Evolutionary conservation across 2,329 filamentous ascomycete genomes (phyloP).

Genomic region (Cercospora zeae-maydis): DNA sequence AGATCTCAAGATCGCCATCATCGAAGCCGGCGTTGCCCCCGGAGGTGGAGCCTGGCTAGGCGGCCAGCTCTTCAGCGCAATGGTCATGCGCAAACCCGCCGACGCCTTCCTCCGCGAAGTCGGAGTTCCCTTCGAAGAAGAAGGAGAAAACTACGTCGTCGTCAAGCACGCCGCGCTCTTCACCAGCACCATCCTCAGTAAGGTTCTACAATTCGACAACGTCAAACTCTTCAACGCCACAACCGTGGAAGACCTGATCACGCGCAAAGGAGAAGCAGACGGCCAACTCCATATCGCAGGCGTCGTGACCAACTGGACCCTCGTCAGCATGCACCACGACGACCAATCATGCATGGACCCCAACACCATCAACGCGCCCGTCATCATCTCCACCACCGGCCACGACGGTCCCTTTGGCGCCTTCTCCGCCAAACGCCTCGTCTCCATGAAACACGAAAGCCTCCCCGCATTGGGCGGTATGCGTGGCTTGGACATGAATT

Average conservation of each 20-base stretch:
- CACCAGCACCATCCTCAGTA: slow-evolving; percentile 79
- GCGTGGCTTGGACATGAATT: slow-evolving; percentile 89
- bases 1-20: slow-evolving; percentile 85
- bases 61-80: slow-evolving; percentile 89
- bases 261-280: slow-evolving; percentile 55
- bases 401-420: slow-evolving; percentile 88
- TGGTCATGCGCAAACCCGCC: slow-evolving; percentile 92
- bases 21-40: slow-evolving; percentile 83
- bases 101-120: slow-evolving; percentile 78
- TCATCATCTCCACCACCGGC: slow-evolving; percentile 85
- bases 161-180: slow-evolving; percentile 93
- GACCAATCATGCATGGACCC: slow-evolving; percentile 90
- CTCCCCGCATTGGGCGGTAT: slow-evolving; percentile 84
- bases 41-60: slow-evolving; percentile 90
- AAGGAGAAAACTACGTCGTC: slow-evolving; percentile 75
- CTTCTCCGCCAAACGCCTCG: slow-evolving; percentile 85
- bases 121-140: slow-evolving; percentile 81
- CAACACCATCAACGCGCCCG: slow-evolving; percentile 89
- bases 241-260: slow-evolving; percentile 87
- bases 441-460: slow-evolving; percentile 68
- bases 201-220: slow-evolving; percentile 80
- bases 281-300: slow-evolving; percentile 70
- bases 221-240: slow-evolving; percentile 97
- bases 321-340: slow-evolving; percentile 61
- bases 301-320: slow-evolving; percentile 94